phyloP scores from a whole-genome alignment of 129 eudicot species.

The Centella asiatica region DNA sequence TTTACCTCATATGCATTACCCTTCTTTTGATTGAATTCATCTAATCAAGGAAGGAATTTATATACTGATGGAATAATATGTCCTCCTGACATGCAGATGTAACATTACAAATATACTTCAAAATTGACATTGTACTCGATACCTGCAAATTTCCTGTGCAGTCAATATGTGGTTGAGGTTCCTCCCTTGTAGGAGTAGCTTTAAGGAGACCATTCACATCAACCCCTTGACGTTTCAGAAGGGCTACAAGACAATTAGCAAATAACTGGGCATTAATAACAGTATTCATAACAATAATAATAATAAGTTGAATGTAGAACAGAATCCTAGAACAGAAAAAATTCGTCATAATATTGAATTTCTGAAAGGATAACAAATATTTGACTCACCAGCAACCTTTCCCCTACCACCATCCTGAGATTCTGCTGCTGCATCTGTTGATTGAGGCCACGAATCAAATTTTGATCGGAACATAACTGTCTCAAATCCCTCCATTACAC shows the following conservation, averaged over 20 bases:
- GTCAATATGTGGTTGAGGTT: constrained; percentile 61
- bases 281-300: no score
- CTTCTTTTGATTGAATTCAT: background rate
- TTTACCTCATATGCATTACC: background rate
- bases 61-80: background rate
- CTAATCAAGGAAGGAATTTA: background rate
- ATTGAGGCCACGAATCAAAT: constrained; percentile 69
- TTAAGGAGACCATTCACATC: constrained; percentile 80
- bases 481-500: constrained; percentile 77
- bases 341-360: background rate
- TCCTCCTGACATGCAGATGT: background rate
- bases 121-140: background rate
- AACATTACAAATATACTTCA: background rate
- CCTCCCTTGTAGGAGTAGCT: constrained; percentile 64
- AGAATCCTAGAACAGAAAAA: background rate
- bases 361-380: background rate
- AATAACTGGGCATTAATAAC: constrained; percentile 11
- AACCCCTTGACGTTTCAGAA: constrained; percentile 76
- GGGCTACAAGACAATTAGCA: constrained; percentile 43
- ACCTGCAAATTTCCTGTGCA: constrained; percentile 96
- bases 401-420: constrained; percentile 89
- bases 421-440: constrained; percentile 36
- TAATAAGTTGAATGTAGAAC: background rate
- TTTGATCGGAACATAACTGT: constrained; percentile 52
- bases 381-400: constrained; percentile 83